A percentile compares a stretch with the other conserved stretches of the same genome.
Conservation (phyloP, 2,329 filamentous ascomycete species). For the Ramichloridium luteum region DNA sequence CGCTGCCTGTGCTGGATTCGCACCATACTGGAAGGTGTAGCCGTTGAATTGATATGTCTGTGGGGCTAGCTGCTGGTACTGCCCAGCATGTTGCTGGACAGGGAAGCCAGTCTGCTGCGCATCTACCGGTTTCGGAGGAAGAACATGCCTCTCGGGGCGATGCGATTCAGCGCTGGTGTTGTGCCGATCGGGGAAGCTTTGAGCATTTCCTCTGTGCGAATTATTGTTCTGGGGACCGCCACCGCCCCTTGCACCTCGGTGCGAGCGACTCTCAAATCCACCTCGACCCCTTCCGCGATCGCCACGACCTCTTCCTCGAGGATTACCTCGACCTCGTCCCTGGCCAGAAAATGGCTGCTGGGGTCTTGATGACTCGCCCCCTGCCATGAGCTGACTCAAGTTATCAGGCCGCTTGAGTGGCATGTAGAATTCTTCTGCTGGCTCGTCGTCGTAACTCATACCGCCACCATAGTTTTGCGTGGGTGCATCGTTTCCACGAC, state of each 20-base stretch:
- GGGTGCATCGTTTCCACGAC: constrained; percentile 14
- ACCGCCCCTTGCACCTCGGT: constrained; percentile 9
- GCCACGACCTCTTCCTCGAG: constrained; percentile 16
- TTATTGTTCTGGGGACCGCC: constrained; percentile 3
- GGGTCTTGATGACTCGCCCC: constrained; percentile 18
- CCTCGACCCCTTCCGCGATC: constrained; percentile 8
- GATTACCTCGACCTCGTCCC: constrained; percentile 21
- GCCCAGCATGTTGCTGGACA: constrained; percentile 37
- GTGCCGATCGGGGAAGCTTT: constrained; percentile 18
- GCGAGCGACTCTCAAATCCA: constrained; percentile 9
- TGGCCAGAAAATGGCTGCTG: constrained; percentile 26
- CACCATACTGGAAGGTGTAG: constrained; percentile 20
- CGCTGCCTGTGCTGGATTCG: constrained; percentile 4
- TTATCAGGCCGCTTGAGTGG: constrained; percentile 36
- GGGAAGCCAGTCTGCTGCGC: constrained; percentile 4
- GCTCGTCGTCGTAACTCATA: constrained; percentile 31
- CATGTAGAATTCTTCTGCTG: constrained; percentile 34
- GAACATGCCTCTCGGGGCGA: constrained; percentile 6
- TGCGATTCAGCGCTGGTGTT: constrained; percentile 8
- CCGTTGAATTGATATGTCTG: constrained; percentile 86
- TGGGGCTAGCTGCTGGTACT: constrained; percentile 69
- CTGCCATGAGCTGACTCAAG: constrained; percentile 33
- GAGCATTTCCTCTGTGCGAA: constrained; percentile 12
- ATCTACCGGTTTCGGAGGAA: constrained; percentile 10
- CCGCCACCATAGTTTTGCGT: constrained; percentile 15